Evolutionary conservation across 1,139 yeast genomes (phyloP).

Genomic region (Debaryomyces fabryi): DNA sequence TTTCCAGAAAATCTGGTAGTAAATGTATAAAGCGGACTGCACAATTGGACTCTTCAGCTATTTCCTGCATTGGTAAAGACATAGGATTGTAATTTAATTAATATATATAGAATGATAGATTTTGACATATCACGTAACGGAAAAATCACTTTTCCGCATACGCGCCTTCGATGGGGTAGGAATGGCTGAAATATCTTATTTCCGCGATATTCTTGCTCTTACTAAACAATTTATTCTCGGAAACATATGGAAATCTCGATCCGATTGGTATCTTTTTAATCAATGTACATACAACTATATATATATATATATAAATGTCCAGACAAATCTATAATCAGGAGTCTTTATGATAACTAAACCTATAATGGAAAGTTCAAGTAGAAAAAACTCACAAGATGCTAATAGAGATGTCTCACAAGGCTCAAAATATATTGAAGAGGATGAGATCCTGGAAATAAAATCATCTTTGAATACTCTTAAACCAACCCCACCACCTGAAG

Average conservation of each 20-base stretch:
- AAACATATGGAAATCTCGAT: background rate
- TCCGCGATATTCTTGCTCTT: background rate
- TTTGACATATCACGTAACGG: background rate
- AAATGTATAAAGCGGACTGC: background rate
- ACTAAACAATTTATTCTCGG: background rate
- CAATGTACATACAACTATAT: background rate
- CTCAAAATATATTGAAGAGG: background rate
- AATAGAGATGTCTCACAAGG: background rate
- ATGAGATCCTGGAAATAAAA: background rate
- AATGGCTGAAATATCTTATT: background rate
- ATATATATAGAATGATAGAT: background rate
- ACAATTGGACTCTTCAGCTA: background rate
- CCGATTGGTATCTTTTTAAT: background rate
- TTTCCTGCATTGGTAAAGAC: background rate
- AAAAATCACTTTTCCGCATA: background rate
- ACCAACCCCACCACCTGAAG: constrained; percentile 19
- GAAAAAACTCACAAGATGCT: background rate
- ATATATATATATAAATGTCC: too few relatives aligned
- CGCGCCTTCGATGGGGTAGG: background rate
- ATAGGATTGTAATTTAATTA: background rate
- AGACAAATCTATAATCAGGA: too few relatives aligned
- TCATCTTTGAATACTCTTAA: background rate
- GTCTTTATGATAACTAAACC: too few relatives aligned
- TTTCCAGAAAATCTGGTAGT: constrained; percentile 10
- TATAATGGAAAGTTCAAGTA: background rate